Evolutionary conservation across 1,284 basidiomycete species (phyloP), one percentile per base, ranked within the genome.

Genomic region (Porogramme epimiltina): DNA sequence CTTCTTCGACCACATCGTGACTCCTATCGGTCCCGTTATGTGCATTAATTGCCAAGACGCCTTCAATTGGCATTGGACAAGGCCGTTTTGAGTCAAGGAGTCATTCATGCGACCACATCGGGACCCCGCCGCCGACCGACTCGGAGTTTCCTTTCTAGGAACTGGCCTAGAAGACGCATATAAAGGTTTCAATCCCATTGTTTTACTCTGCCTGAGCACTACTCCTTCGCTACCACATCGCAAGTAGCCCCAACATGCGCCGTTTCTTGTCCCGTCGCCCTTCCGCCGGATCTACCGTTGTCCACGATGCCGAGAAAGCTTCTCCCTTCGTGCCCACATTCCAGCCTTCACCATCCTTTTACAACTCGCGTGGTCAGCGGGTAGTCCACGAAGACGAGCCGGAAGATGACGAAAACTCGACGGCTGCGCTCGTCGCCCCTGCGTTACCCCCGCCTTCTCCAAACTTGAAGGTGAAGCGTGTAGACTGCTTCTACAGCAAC

Each of bases 401-500:
- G 13, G 48, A 49, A 20, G 43, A 45, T 19, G 43, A 45, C 22
- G 43, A 45, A 16, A 18, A 23, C 20, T 45, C 43, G 2, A 34
- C 43, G 15, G 22, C 43, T 4, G 26, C 42, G 19, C 42, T 44
- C 28, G 19, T 33, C 26, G 24, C 25, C 6, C 66, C 64, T 15
- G 65, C 73, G 2, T 69, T 71, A 18, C 61, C 66, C 0, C 61
- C 74, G 11, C 68, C 75, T 38, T 64, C 71, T 5, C 74, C 76
- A 33, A 75, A 73, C 13, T 65, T 80, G 51, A 81, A 82, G 65
- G 67, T 82, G 59, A 82, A 82, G 62, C 77, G 78, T 3, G 74
- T 82, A 28, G 81, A 82, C 62, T 71, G 77, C 58, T 81, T 79
- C 56, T 82, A 77, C 62, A 81, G 78, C 57, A 67, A 69, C 49